These are phyloP conservation scores for Pichia sp. DNA, from an alignment of 1,139 yeast species.

Conservation along the genomic window DNA sequence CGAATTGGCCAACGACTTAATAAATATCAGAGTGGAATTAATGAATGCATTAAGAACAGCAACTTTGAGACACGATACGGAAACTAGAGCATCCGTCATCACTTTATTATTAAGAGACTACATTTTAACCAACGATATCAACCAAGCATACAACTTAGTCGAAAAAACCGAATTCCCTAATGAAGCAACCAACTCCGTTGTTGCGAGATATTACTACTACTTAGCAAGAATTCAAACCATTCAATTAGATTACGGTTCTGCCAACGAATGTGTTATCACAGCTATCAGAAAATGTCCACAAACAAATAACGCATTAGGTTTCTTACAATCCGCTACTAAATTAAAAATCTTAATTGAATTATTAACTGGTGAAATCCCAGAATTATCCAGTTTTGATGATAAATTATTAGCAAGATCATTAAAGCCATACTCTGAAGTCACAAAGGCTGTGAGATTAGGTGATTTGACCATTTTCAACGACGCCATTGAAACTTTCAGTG, in stretches of 20 bases:
- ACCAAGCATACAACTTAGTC: constrained; percentile 86
- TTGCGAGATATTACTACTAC: constrained; percentile 90
- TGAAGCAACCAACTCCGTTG: constrained; percentile 81
- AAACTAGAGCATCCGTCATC: constrained; percentile 84
- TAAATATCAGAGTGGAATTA: constrained; percentile 66
- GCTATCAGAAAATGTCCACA: constrained; percentile 99
- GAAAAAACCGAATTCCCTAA: constrained; percentile 89
- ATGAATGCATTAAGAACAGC: constrained; percentile 82
- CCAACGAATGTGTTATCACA: constrained; percentile 85
- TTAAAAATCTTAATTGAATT: constrained; percentile 85
- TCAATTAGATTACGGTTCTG: constrained; percentile 89
- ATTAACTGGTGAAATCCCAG: constrained; percentile 98
- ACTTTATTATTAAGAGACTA: constrained; percentile 83
- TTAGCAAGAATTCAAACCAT: constrained; percentile 87
- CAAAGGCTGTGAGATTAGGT: constrained; percentile 91
- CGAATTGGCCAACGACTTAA: constrained; percentile 62
- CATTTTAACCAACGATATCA: constrained; percentile 73
- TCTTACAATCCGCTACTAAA: constrained; percentile 87
- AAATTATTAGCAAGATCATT: constrained; percentile 56
- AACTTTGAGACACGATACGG: constrained; percentile 87
- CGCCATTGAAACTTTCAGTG: constrained; percentile 66
- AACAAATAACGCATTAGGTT: constrained; percentile 80
- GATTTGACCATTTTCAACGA: constrained; percentile 80
- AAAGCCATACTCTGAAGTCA: constrained; percentile 81
- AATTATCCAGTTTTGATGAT: constrained; percentile 74